Evolutionary conservation across 441 rosid species (phyloP), one percentile per base, ranked within the genome.

Genomic region (Pelargonium australe): DNA sequence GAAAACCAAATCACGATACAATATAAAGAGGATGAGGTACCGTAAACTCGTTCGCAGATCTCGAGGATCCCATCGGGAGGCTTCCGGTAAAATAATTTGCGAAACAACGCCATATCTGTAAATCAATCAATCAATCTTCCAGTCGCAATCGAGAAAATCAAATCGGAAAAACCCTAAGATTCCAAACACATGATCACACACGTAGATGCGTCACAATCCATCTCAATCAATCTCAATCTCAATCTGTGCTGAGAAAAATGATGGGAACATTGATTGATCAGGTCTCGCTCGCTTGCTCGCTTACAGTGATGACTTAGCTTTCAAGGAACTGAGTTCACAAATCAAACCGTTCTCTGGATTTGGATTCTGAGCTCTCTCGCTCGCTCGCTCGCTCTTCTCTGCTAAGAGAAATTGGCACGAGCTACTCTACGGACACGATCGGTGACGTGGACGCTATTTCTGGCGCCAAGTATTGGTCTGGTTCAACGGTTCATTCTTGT

Each of bases 21-120:
- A 14, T 4, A 13, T 4, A n/a, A 14, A 51, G 3, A 14, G 19
- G 43, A 66, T 5, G 68, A 71, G 70, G 55, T 45, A 94, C 97
- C 97, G 74, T 83, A 94, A 66, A 91, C 90, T 70, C 88, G 77
- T 73, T 94, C 97, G 66, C 85, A 87, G 73, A 94, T 88, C 95
- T 94, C 97, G 65, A 94, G 88, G 73, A 94, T 80, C 2, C 98
- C 97, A 67, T 91, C 97, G 31, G 98, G 97, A 1, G 96, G 96
- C 76, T 91, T 91, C 78, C 81, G 78, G 76, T 84, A 87, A 73
- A 93, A 93, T 64, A 91, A 76, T 78, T 85, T 93, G n/a, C 94
- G 88, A 80, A 93, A 80, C 84, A 91, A 80, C 53, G 92, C 88
- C 98, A 94, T 90, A 68, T 63, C 64, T 65, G 10, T 23, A 23